A percentile compares a stretch with the other conserved stretches of the same genome.
Evolutionary conservation across 2,329 filamentous ascomycete species (phyloP).

Genomic region (Verticillium longisporum): DNA sequence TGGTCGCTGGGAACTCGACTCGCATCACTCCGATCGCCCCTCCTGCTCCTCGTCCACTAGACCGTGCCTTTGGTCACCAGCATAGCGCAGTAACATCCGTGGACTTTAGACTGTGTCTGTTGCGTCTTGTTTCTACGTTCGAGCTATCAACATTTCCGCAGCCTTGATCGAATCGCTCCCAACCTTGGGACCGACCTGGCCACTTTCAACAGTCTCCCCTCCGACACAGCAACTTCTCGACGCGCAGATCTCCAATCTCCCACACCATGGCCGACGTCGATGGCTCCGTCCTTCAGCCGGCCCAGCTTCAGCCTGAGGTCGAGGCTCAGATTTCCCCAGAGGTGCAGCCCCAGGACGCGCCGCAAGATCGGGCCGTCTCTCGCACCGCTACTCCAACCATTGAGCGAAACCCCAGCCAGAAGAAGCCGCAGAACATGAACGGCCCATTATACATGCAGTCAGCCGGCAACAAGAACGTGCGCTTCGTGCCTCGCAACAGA

Average conservation of each 20-base stretch:
- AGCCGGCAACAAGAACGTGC: constrained; percentile 37
- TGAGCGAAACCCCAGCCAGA: constrained; percentile 9
- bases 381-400: constrained; percentile 1
- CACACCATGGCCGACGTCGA: constrained; percentile 10
- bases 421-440: constrained; percentile 35
- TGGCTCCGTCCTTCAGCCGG: constrained; percentile 1
- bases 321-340: neutral
- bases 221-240: neutral
- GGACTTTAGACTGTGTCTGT: neutral
- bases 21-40: neutral
- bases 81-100: neutral
- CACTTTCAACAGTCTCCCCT: neutral
- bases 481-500: constrained; percentile 51
- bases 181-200: neutral
- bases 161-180: neutral
- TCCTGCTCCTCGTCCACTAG: neutral
- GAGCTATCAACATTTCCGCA: neutral
- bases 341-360: constrained; percentile 4
- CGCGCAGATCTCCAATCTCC: neutral
- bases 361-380: neutral
- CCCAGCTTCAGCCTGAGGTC: neutral
- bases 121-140: neutral
- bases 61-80: neutral
- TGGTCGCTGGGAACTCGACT: neutral
- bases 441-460: constrained; percentile 52